Evolutionary conservation across 163 green algal genomes (phyloP).

Genomic region (Chlamydomonas reinhardtii): DNA sequence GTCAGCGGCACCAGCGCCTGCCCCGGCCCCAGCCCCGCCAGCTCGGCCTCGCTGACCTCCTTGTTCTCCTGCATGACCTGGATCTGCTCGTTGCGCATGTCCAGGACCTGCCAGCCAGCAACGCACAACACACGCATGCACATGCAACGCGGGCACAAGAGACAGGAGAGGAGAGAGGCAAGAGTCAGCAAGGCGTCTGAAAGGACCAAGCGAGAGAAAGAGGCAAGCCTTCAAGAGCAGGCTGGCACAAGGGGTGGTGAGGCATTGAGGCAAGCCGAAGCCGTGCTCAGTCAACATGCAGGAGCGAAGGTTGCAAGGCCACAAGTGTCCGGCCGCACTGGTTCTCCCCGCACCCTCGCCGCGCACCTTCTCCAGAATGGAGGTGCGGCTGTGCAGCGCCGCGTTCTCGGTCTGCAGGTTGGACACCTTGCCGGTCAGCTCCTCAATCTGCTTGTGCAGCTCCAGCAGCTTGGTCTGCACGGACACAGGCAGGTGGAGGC

Average conservation of each 20-base stretch:
- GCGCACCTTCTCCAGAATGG: constrained; percentile 71
- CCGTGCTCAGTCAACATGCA: no score
- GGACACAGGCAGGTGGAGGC: background rate
- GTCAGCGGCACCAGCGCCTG: constrained; percentile 56
- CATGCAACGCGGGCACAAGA: background rate
- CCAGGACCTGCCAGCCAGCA: constrained; percentile 65
- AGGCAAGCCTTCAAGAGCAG: no score
- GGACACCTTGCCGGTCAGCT: constrained; percentile 57
- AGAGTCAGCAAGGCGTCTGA: no score
- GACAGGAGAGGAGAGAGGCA: no score
- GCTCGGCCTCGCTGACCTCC: constrained; percentile 61
- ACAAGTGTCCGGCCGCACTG: no score
- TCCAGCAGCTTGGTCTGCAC: constrained; percentile 72
- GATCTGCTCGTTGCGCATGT: constrained; percentile 85
- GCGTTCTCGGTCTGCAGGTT: constrained; percentile 71
- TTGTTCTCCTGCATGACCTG: constrained; percentile 80
- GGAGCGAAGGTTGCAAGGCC: no score
- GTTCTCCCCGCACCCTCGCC: background rate
- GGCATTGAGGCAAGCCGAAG: no score
- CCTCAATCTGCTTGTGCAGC: constrained; percentile 77
- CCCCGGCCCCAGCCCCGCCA: constrained; percentile 19
- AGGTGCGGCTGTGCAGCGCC: constrained; percentile 69
- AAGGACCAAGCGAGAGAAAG: no score
- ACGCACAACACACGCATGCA: no score
- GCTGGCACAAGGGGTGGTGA: no score